Evolutionary conservation across 176 grass and related monocot genomes (phyloP).

Genomic region (Aegilops speltoides): DNA sequence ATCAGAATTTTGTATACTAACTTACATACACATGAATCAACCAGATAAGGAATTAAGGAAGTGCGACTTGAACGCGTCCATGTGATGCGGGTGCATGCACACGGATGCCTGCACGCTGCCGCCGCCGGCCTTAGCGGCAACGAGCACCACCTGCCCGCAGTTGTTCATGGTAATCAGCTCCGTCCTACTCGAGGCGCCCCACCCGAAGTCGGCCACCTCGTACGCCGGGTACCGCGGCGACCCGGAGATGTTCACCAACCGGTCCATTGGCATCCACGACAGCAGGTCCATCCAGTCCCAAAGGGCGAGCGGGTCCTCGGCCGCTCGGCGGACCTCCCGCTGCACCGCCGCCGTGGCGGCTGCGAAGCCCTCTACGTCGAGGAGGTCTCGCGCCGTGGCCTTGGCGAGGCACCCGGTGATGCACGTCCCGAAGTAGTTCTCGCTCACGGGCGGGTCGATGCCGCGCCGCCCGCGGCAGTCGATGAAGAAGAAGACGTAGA

Average conservation of each 20-base stretch:
- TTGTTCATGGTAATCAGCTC: slow-evolving; percentile 4
- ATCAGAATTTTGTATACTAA: too few species aligned
- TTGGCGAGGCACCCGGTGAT: not conserved
- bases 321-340: not conserved
- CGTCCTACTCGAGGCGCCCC: not conserved
- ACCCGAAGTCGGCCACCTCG: not conserved
- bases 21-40: not conserved
- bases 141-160: slow-evolving; percentile 4
- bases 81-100: not conserved
- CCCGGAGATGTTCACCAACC: not conserved
- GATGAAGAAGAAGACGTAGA: slow-evolving; percentile 5
- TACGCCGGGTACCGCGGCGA: not conserved
- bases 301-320: not conserved
- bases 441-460: slow-evolving; percentile 1
- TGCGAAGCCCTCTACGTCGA: not conserved
- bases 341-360: not conserved
- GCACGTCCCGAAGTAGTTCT: not conserved
- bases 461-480: not conserved
- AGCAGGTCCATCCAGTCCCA: not conserved
- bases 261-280: not conserved
- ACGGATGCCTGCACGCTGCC: not conserved
- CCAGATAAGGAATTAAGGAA: not conserved
- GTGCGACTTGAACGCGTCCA: not conserved
- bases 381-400: not conserved
- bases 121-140: not conserved